Evolutionary conservation across 1,284 basidiomycete species (phyloP), one percentile per base, ranked within the genome.

Genomic region (Microbotryum scabiosae): DNA sequence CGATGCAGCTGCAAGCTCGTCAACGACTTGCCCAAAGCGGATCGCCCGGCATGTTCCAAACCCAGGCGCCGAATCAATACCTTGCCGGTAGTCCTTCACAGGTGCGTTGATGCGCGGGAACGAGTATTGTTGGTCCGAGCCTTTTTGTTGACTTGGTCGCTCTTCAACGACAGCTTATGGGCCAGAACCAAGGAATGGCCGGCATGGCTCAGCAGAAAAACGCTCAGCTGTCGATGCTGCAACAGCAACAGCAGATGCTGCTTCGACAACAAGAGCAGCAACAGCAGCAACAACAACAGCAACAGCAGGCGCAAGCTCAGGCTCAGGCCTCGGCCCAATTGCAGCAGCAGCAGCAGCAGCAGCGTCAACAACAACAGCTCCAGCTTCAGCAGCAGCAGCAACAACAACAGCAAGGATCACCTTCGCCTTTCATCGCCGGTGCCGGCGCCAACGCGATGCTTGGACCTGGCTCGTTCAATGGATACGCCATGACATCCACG

Each of bases 361-460:
- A 55, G 20, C 54, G 47, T 28, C 54, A 55, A 41, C 23, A 23
- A 1, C 57, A 9, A 3, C 56, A 51, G 44, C 56, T 32, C 21
- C 56, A 46, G 43, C 23, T n/a, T 4, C 56, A 48, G 23, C 28
- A 36, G n/a, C 45, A 36, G 23, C 57, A 52, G 26, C 58, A 59
- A 20, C 53, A 50, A 28, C 47, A 50, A 41, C 49, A 26, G 54
- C 44, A 45, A 30, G 44, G 23, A 56, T 43, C 43, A 21, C 25
- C 48, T 9, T 61, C 59, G 5, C 43, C 62, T 6, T 52, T 54
- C 32, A 36, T 61, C 46, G 23, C 56, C 18, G 56, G 32, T 12
- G 41, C 36, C 23, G 28, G 51, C 8, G 10, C 49, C 28, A 41
- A 51, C 7, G 16, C 44, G 3, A 46, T 23, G 54, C 36, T 41